Conservation (phyloP, 2,329 filamentous ascomycete genomes). For the Exserohilum turcica region DNA sequence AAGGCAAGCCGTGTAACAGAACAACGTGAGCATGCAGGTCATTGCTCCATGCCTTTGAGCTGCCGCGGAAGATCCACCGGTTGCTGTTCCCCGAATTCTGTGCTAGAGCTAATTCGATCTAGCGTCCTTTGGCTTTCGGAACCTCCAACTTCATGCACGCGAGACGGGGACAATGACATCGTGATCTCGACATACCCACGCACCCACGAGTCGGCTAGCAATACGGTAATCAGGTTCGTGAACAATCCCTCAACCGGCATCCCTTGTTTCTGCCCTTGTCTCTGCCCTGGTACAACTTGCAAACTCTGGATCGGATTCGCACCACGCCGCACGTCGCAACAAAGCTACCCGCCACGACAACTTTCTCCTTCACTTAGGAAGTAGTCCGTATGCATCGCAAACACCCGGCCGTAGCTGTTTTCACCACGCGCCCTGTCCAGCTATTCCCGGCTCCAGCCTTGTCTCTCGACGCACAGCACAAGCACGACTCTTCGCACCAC, state of each 20-base stretch:
- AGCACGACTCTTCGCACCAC: background rate
- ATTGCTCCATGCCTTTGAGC: background rate
- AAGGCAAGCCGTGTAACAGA: too few relatives aligned
- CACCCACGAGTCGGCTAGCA: slow-evolving; percentile 2
- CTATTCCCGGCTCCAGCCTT: background rate
- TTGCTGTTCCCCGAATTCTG: slow-evolving; percentile 16
- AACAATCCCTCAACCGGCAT: slow-evolving; percentile 50
- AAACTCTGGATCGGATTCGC: slow-evolving; percentile 21
- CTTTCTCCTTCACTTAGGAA: background rate
- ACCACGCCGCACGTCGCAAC: slow-evolving; percentile 15
- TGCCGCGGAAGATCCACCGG: slow-evolving; percentile 12
- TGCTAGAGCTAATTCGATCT: slow-evolving; percentile 10
- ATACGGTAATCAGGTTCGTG: slow-evolving; percentile 19
- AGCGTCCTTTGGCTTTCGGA: slow-evolving; percentile 21
- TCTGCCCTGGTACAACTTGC: slow-evolving; percentile 26
- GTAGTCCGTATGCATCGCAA: background rate
- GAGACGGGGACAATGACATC: slow-evolving; percentile 15
- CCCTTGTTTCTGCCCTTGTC: slow-evolving; percentile 53
- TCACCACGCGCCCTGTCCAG: slow-evolving; percentile 3
- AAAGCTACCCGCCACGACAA: slow-evolving; percentile 9
- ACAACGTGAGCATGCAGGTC: background rate
- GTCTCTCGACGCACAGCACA: background rate
- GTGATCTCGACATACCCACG: slow-evolving; percentile 5
- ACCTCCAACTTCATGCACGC: slow-evolving; percentile 26
- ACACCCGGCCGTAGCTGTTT: background rate